Conservation (phyloP, 1,139 yeast genomes). For the Suhomyces terraborum region DNA sequence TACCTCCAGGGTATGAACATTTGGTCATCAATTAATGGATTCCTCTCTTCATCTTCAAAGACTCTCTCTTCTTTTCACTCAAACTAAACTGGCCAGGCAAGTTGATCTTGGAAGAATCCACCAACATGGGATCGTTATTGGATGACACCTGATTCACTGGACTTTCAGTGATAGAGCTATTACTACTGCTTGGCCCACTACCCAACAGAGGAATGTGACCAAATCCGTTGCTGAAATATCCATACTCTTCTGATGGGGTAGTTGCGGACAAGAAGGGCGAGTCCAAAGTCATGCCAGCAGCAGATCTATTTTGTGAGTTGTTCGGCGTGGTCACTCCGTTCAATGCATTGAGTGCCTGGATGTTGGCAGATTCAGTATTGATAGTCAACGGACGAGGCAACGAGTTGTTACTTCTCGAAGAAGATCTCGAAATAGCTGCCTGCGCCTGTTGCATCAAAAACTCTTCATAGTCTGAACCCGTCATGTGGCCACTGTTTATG, state of each 20-base stretch:
- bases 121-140: conserved; percentile 15
- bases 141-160: conserved; percentile 18
- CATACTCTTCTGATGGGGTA: conserved; percentile 42
- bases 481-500: conserved; percentile 18
- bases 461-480: conserved; percentile 27
- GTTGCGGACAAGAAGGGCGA: conserved; percentile 50
- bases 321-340: conserved; percentile 21
- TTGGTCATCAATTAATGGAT: conserved; percentile 32
- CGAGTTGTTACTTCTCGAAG: conserved; percentile 26
- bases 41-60: conserved; percentile 50
- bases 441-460: conserved; percentile 21
- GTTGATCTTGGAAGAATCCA: conserved; percentile 23
- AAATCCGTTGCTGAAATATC: conserved; percentile 30
- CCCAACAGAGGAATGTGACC: conserved; percentile 9
- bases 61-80: conserved; percentile 51
- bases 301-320: conserved; percentile 3
- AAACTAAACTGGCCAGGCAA: conserved; percentile 37
- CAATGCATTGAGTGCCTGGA: conserved; percentile 31
- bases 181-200: conserved; percentile 11
- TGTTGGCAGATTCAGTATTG: conserved; percentile 39
- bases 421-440: conserved; percentile 29
- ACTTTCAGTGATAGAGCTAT: conserved; percentile 22
- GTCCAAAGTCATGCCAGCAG: conserved; percentile 33
- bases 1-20: conserved; percentile 8
- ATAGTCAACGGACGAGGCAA: conserved; percentile 44